These are phyloP conservation scores for Leccinum pellstonianum DNA, from an alignment of 768 basidiomycete genomes.

Conservation along the genomic window DNA sequence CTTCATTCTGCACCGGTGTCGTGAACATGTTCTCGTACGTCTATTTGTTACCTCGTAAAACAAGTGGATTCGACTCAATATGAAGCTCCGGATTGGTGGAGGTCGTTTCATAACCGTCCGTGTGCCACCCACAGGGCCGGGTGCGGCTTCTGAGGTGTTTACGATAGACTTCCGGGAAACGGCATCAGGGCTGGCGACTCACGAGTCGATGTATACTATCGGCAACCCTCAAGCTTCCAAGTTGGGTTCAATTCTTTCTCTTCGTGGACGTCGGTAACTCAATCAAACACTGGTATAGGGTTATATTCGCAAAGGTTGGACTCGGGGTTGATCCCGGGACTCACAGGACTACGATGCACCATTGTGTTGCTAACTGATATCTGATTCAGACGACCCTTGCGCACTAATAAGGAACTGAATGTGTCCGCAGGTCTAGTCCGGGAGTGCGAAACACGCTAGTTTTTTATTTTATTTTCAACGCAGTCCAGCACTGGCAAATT, in stretches of 20 bases:
- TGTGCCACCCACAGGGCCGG: conserved; percentile 51
- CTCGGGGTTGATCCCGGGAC: too few species aligned
- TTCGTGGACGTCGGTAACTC: conserved; percentile 8
- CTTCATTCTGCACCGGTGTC: conserved; percentile 76
- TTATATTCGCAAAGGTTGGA: too few species aligned
- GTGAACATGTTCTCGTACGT: conserved; percentile 90
- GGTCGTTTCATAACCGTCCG: conserved; percentile 87
- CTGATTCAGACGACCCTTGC: too few species aligned
- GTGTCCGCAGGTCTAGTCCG: too few species aligned
- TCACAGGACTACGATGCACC: too few species aligned
- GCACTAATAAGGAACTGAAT: too few species aligned
- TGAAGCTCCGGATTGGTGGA: conserved; percentile 76
- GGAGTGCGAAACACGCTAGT: too few species aligned
- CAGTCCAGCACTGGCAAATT: too few species aligned
- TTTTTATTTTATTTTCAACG: too few species aligned
- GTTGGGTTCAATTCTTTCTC: conserved; percentile 35
- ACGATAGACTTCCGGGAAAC: conserved; percentile 88
- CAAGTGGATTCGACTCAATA: neutral
- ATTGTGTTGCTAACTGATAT: too few species aligned
- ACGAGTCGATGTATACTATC: conserved; percentile 76
- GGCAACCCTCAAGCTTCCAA: conserved; percentile 50
- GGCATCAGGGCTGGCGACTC: conserved; percentile 71
- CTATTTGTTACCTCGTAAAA: neutral
- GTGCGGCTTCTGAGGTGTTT: conserved; percentile 55
- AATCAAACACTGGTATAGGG: conserved; percentile 47